Percentiles rank a stretch among this genome's conserved stretches.
Evolutionary conservation across 192 early-diverging fungal genomes (phyloP).

Genomic region (Geranomyces michiganensis): DNA sequence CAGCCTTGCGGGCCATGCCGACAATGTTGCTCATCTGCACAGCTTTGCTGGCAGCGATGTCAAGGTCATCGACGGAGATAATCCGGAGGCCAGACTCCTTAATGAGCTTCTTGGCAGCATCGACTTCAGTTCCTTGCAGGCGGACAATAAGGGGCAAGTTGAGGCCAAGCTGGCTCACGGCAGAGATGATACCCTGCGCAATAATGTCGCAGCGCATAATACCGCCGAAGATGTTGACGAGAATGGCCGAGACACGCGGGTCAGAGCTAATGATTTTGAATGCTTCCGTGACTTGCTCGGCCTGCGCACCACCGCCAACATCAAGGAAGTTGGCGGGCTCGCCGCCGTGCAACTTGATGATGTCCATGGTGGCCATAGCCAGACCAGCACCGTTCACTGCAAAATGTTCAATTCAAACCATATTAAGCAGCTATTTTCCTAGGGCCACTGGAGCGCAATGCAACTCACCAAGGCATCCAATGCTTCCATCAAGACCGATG

Average conservation of each 20-base stretch:
- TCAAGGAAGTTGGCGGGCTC: constrained; percentile 99
- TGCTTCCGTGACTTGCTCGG: constrained; percentile 95
- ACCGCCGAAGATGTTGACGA: constrained; percentile 99
- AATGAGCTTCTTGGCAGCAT: constrained; percentile 91
- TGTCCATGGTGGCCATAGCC: constrained; percentile 99
- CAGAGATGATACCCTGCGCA: constrained; percentile 96
- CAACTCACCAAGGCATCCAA: constrained; percentile 85
- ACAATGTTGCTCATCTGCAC: constrained; percentile 86
- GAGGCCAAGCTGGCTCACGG: constrained; percentile 87
- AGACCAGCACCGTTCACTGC: constrained; percentile 95
- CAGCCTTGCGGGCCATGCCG: constrained; percentile 71
- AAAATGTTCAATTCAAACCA: neutral
- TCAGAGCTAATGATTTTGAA: constrained; percentile 99
- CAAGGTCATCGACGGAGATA: constrained; percentile 92
- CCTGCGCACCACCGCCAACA: constrained; percentile 94
- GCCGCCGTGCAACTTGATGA: constrained; percentile 98
- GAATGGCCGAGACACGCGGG: constrained; percentile 91
- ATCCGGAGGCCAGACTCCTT: constrained; percentile 89
- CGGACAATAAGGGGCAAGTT: constrained; percentile 95
- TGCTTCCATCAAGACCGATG: constrained; percentile 97
- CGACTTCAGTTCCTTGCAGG: constrained; percentile 88
- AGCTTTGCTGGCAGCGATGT: constrained; percentile 89
- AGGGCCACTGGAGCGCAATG: neutral
- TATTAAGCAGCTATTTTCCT: neutral
- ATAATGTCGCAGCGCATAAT: constrained; percentile 99